Conservation (phyloP, 2,329 filamentous ascomycete genomes). For the Fusarium robinianum region DNA sequence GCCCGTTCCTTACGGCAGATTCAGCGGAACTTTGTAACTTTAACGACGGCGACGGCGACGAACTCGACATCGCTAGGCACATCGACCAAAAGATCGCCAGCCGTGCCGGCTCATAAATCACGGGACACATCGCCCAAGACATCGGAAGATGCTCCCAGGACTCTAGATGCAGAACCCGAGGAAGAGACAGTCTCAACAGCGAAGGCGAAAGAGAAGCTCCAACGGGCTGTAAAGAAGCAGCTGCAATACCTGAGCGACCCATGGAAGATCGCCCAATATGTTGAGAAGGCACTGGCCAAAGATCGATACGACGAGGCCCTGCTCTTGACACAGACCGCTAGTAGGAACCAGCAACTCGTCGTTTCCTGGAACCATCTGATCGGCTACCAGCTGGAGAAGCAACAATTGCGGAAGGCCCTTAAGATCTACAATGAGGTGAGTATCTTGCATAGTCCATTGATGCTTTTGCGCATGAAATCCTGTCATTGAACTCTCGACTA, state of each 20-base stretch:
- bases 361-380: constrained; percentile 92
- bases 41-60: constrained; percentile 5
- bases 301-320: constrained; percentile 69
- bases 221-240: constrained; percentile 56
- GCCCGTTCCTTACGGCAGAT: constrained; percentile 12
- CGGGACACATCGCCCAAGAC: constrained; percentile 3
- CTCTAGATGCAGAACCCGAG: constrained; percentile 18
- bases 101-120: too few relatives aligned
- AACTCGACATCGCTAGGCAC: constrained; percentile 1
- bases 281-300: constrained; percentile 62
- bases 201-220: constrained; percentile 37
- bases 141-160: constrained; percentile 35
- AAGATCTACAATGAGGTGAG: constrained; percentile 87
- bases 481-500: constrained; percentile 15
- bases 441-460: background rate
- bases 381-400: constrained; percentile 66
- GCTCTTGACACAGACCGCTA: constrained; percentile 70
- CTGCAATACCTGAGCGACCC: constrained; percentile 70
- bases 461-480: background rate
- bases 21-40: constrained; percentile 21
- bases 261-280: constrained; percentile 70
- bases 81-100: too few relatives aligned
- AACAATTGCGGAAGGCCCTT: constrained; percentile 66
- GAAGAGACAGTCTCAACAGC: constrained; percentile 21
- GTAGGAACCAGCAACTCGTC: constrained; percentile 63